Evolutionary conservation across 108 stramenopile species (phyloP).

Genomic region (Nitzschia palea): DNA sequence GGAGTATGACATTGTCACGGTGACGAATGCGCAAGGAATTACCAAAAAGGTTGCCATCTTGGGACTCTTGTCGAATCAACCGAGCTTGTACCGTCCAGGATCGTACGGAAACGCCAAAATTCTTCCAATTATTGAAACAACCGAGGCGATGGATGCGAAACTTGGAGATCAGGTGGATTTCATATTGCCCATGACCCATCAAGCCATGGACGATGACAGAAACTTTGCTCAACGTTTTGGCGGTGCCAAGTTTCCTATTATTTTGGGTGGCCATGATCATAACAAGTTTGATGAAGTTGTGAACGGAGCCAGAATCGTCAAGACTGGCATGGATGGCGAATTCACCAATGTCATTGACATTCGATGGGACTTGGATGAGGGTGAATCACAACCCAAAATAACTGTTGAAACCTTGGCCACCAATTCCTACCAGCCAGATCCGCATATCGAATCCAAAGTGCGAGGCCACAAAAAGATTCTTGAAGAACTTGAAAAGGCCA

Average conservation of each 20-base stretch:
- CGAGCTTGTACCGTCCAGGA: conserved; percentile 58
- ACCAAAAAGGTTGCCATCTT: conserved; percentile 50
- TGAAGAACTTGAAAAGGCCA: conserved; percentile 31
- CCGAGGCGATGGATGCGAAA: conserved; percentile 16
- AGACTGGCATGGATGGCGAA: conserved; percentile 43
- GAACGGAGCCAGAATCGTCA: conserved; percentile 33
- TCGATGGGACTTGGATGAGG: conserved; percentile 10
- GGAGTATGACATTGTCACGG: conserved; percentile 46
- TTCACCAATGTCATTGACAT: conserved; percentile 43
- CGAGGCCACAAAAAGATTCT: conserved; percentile 26
- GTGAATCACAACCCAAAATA: conserved; percentile 14
- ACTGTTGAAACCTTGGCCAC: conserved; percentile 22
- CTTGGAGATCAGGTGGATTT: conserved; percentile 24
- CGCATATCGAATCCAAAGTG: conserved; percentile 11
- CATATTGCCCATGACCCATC: conserved; percentile 76
- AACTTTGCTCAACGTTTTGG: conserved; percentile 29
- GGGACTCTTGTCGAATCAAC: conserved; percentile 71
- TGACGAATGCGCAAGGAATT: conserved; percentile 28
- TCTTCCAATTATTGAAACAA: conserved; percentile 36
- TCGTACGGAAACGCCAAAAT: conserved; percentile 58
- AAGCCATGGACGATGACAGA: conserved; percentile 45
- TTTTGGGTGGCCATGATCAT: conserved; percentile 67
- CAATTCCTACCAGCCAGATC: conserved; percentile 20
- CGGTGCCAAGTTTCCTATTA: conserved; percentile 24
- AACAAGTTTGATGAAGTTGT: conserved; percentile 31